Base-by-base conservation (phyloP, 169 alveolate species). In the Amoebophrya sp. region DNA sequence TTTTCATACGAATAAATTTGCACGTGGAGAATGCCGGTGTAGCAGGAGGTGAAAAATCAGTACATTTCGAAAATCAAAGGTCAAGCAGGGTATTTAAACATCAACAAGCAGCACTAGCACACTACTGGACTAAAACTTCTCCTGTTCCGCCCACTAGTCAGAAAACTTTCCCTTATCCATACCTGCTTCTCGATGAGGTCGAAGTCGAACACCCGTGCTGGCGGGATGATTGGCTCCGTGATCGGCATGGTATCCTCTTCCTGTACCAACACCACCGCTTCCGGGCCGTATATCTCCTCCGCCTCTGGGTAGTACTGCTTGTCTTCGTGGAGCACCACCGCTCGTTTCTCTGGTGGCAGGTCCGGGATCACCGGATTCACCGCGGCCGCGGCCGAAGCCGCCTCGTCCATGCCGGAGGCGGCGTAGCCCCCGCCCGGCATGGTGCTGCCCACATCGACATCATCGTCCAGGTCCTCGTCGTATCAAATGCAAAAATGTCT, bases 241-340 rank as follows among this genome's bases (percentile, higher is more conserved):
- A 99, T 97, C 90, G 99, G 99, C 93, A 98, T 99, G 3, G 98
- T 97, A 93, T 99, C 99, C 93, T 99, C 99, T 95, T 99, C 99
- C 96, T 94, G 94, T 53, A 94, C 89, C 0, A 94, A 40, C 77
- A 96, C 96, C 93, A 97, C 99, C 0, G 97, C 99, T 38, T 96
- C 98, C 12, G 97, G 97, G 10, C 83, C 83, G 93, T 96, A 98
- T n/a, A 98, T 97, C 88, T 97, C 96, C 23, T 96, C 96, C 35
- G 98, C 97, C 32, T 97, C 99, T 33, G 98, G 98, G 92, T 97
- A 98, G 92, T 96, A 97, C 94, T 97, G 93, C 94, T 98, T 98
- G 92, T 97, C 98, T 94, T 98, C 99, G 95, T 97, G 98, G 18
- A 97, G 95, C 0, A 96, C 97, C 2, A 97, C 96, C 88, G 94